Evolutionary conservation across 2,329 filamentous ascomycete species (phyloP).

Genomic region (Cercospora sesami): DNA sequence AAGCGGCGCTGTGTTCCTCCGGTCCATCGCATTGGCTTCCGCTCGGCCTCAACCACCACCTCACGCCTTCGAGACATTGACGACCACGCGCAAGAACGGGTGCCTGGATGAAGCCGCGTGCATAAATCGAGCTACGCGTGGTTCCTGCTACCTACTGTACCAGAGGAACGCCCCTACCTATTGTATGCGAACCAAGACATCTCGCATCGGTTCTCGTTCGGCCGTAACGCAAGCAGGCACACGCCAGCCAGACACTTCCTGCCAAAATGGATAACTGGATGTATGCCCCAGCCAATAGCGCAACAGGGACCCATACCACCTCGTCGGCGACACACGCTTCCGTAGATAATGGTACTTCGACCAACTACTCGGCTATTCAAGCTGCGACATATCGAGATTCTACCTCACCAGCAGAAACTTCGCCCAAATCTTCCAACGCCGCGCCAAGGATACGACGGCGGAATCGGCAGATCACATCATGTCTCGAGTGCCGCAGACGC

Average conservation of each 20-base stretch:
- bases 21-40: neutral
- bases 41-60: neutral
- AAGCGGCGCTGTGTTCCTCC: constrained; percentile 6
- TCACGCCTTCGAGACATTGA: neutral
- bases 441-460: constrained; percentile 31
- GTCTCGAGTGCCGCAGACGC: constrained; percentile 69
- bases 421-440: neutral
- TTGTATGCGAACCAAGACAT: neutral
- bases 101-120: neutral
- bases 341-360: neutral
- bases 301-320: neutral
- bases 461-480: constrained; percentile 62
- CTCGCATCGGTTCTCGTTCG: constrained; percentile 6
- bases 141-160: neutral
- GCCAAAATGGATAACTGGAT: constrained; percentile 23
- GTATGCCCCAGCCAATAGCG: constrained; percentile 15
- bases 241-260: neutral
- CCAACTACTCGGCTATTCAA: constrained; percentile 21
- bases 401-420: constrained; percentile 8
- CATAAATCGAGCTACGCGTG: neutral
- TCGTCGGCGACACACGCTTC: neutral
- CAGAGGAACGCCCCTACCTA: neutral
- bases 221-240: constrained; percentile 6
- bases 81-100: neutral
- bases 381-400: constrained; percentile 17